These are phyloP conservation scores for Scheffersomyces segobiensis DNA, from an alignment of 1,139 yeast genomes.

Conservation along the genomic window DNA sequence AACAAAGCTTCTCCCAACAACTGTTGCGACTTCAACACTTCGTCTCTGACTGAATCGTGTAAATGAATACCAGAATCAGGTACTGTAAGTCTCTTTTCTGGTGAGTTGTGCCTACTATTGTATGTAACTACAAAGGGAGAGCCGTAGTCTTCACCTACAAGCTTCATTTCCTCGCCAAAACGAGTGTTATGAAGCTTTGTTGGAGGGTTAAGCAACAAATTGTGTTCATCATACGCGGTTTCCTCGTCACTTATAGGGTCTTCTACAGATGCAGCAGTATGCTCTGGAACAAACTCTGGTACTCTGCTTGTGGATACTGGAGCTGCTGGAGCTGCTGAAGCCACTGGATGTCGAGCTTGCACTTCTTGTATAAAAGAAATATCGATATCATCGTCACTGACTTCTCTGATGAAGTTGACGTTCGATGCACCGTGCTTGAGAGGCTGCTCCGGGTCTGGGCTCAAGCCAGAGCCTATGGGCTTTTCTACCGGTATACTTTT, in stretches of 20 bases:
- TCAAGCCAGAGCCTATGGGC: background rate
- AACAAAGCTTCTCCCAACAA: slow-evolving; percentile 65
- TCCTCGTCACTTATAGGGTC: slow-evolving; percentile 5
- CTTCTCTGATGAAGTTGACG: slow-evolving; percentile 36
- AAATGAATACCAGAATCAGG: background rate
- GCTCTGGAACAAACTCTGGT: background rate
- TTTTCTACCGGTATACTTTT: background rate
- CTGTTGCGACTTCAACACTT: slow-evolving; percentile 1
- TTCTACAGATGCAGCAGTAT: background rate
- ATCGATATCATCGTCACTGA: slow-evolving; percentile 26
- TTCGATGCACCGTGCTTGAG: slow-evolving; percentile 11
- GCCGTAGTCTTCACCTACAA: slow-evolving; percentile 23
- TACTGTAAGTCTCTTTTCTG: background rate
- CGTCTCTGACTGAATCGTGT: background rate
- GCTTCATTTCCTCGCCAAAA: slow-evolving; percentile 33
- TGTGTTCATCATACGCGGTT: slow-evolving; percentile 23
- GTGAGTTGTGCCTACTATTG: slow-evolving; percentile 5
- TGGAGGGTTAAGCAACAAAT: slow-evolving; percentile 29
- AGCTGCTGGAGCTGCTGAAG: background rate
- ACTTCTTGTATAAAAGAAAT: slow-evolving; percentile 10
- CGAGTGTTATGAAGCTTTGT: slow-evolving; percentile 20
- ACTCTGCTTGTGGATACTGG: background rate
- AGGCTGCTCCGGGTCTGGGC: background rate
- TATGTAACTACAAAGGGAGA: slow-evolving; percentile 36
- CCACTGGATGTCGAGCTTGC: slow-evolving; percentile 1